Conservation (phyloP, 768 basidiomycete genomes). For the Agaricus subrufescens region DNA sequence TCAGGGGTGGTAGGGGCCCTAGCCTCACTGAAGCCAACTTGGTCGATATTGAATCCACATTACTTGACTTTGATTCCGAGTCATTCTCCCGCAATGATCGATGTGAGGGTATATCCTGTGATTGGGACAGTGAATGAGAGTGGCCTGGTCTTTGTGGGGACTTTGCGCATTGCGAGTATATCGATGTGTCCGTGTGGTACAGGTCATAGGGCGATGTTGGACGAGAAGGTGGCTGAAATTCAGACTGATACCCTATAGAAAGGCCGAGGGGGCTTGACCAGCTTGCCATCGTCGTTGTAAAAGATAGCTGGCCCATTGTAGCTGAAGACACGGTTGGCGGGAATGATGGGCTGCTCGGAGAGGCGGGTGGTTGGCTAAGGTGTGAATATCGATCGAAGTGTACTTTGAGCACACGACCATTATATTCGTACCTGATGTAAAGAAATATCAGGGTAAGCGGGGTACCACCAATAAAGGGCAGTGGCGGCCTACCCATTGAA, state of each 20-base stretch:
- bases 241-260: constrained; percentile 5
- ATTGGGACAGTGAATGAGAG: constrained; percentile 11
- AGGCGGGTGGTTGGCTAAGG: constrained; percentile 10
- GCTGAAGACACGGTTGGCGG: constrained; percentile 10
- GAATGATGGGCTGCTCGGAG: constrained; percentile 2
- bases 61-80: not conserved
- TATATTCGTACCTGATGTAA: constrained; percentile 71
- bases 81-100: not conserved
- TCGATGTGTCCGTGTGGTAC: constrained; percentile 7
- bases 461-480: not conserved
- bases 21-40: not conserved
- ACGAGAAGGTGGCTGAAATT: constrained; percentile 6
- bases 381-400: constrained; percentile 83
- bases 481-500: constrained; percentile 76
- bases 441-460: not conserved
- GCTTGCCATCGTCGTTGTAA: constrained; percentile 10
- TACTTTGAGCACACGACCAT: constrained; percentile 83
- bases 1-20: not conserved
- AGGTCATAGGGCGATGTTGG: constrained; percentile 21
- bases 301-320: not conserved
- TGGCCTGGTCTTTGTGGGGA: not conserved
- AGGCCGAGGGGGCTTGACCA: constrained; percentile 3
- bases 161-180: constrained; percentile 1
- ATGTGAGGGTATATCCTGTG: not conserved
- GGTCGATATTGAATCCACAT: constrained; percentile 9